Evolutionary conservation across 257 asterid genomes (phyloP).

Genomic region (Craterostigma plantagineum): DNA sequence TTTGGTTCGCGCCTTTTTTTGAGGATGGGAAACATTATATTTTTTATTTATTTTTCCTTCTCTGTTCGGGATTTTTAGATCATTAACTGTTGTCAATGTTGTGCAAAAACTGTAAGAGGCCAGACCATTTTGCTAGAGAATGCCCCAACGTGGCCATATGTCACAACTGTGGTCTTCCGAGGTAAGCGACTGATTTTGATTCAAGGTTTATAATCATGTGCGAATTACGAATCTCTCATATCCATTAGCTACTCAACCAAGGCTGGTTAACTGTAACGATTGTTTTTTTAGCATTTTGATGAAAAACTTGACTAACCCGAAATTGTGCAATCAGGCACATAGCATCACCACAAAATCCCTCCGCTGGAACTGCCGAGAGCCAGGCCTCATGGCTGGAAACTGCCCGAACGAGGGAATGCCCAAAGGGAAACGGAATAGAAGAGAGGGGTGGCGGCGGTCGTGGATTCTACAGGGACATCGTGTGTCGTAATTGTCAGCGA

Average conservation of each 20-base stretch:
- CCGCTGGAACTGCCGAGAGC: constrained; percentile 78
- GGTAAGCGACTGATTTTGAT: too few relatives aligned
- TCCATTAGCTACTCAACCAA: too few relatives aligned
- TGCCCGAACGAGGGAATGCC: constrained; percentile 59
- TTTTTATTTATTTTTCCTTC: too few relatives aligned
- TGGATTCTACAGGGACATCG: constrained; percentile 37
- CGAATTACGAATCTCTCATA: too few relatives aligned
- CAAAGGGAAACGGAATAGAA: constrained; percentile 34
- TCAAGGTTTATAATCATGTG: too few relatives aligned
- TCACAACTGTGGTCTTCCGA: constrained; percentile 97
- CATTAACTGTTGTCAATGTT: constrained; percentile 37
- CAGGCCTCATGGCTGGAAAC: constrained; percentile 61
- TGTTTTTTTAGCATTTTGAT: too few relatives aligned
- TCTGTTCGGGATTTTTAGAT: too few relatives aligned
- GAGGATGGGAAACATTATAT: too few relatives aligned
- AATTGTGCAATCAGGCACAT: constrained; percentile 37
- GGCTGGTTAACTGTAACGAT: too few relatives aligned
- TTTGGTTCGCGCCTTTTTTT: too few relatives aligned
- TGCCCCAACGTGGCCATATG: constrained; percentile 90
- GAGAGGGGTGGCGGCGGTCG: constrained; percentile 34
- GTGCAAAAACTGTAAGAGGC: constrained; percentile 91
- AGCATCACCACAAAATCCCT: constrained; percentile 45
- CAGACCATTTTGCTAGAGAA: constrained; percentile 94
- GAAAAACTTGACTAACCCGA: neutral
- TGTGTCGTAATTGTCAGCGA: constrained; percentile 70